phyloP scores from a whole-genome alignment of 306 rosid species.

The Cucurbita ficifolia region DNA sequence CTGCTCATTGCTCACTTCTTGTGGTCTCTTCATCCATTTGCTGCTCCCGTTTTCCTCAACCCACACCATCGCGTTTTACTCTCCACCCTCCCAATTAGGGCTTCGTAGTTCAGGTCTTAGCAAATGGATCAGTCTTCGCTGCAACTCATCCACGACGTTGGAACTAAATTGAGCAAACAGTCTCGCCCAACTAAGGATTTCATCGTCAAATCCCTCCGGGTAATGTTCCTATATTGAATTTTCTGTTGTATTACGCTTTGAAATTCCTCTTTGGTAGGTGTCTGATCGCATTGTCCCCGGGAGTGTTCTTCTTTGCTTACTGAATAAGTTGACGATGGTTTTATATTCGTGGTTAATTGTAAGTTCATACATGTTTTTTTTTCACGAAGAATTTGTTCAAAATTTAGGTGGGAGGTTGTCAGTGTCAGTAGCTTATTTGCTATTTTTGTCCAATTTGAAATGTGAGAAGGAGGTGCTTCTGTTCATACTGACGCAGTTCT shows the following conservation, averaged over 20 bases:
- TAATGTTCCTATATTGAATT: slow-evolving; percentile 8
- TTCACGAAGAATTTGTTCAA: background rate
- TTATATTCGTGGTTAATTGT: background rate
- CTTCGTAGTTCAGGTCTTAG: too few relatives aligned
- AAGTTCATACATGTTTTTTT: background rate
- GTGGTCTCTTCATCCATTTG: too few relatives aligned
- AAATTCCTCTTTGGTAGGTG: background rate
- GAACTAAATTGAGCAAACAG: slow-evolving; percentile 32
- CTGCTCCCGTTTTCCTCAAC: too few relatives aligned
- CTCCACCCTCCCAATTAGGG: too few relatives aligned
- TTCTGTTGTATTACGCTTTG: background rate
- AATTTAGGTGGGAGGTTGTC: background rate
- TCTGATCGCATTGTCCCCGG: background rate
- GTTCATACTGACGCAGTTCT: background rate
- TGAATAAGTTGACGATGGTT: background rate
- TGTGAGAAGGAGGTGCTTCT: background rate
- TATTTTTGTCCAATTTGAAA: background rate
- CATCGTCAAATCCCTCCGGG: slow-evolving; percentile 59
- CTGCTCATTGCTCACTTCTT: too few relatives aligned
- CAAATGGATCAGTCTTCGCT: slow-evolving; percentile 41
- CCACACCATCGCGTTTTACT: too few relatives aligned
- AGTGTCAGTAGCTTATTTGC: background rate
- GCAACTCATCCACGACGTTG: slow-evolving; percentile 44
- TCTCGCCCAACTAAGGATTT: slow-evolving; percentile 56
- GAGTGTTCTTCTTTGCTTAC: background rate